Percentiles rank a stretch among this genome's conserved stretches.
Evolutionary conservation across 2,329 filamentous ascomycete genomes (phyloP).

Genomic region (Aspergillus melleus): DNA sequence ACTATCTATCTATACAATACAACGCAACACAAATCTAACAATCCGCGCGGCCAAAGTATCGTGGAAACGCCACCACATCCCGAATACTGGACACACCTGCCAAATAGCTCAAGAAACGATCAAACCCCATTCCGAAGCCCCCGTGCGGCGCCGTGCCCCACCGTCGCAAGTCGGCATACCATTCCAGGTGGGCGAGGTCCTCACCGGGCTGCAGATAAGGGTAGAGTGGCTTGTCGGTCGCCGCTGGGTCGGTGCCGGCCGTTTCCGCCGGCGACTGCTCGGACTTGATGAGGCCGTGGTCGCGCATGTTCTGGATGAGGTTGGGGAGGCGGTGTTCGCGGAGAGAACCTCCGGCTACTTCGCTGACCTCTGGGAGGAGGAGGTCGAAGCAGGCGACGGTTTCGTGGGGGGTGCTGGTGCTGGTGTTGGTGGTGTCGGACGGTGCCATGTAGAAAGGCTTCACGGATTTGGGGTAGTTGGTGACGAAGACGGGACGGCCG

Average conservation of each 20-base stretch:
- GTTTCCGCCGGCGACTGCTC: not conserved
- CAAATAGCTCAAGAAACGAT: constrained; percentile 81
- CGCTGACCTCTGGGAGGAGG: constrained; percentile 79
- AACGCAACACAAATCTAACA: constrained; percentile 32
- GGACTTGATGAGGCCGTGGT: constrained; percentile 59
- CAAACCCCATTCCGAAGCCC: constrained; percentile 87
- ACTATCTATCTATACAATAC: not conserved
- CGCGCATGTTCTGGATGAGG: constrained; percentile 69
- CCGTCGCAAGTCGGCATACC: constrained; percentile 84
- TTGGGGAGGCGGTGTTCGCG: constrained; percentile 75
- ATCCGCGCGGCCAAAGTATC: constrained; percentile 60
- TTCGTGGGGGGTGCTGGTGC: constrained; percentile 17
- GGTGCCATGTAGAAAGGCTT: constrained; percentile 92
- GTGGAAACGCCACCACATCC: constrained; percentile 82
- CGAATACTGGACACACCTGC: constrained; percentile 78
- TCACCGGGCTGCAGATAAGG: constrained; percentile 39
- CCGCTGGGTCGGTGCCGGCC: constrained; percentile 19
- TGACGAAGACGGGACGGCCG: constrained; percentile 78
- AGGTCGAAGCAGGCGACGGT: constrained; percentile 92
- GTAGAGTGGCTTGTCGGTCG: constrained; percentile 28
- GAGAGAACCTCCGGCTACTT: constrained; percentile 85
- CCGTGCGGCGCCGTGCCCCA: constrained; percentile 93
- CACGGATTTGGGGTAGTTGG: constrained; percentile 81
- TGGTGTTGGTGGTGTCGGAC: constrained; percentile 32
- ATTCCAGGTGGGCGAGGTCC: constrained; percentile 61